These are phyloP conservation scores for Fusarium avenaceum DNA, from an alignment of 2,329 filamentous ascomycete genomes.

Conservation along the genomic window DNA sequence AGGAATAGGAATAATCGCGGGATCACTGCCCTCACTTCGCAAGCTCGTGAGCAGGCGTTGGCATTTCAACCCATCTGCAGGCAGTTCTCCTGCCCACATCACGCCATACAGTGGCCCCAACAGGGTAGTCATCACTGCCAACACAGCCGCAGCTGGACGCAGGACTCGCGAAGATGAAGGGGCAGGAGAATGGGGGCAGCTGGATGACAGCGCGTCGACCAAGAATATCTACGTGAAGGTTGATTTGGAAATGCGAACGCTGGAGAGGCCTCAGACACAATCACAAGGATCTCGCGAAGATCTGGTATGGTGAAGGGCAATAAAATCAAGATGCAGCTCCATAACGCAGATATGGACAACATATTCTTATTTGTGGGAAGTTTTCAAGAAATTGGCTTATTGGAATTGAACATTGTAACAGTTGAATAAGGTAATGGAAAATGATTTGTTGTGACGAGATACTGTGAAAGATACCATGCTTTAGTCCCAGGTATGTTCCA, in stretches of 20 bases:
- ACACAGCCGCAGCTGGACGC: not conserved
- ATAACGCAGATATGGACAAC: not conserved
- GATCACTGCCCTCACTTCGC: conserved; percentile 27
- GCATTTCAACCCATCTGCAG: conserved; percentile 7
- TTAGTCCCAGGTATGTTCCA: no score
- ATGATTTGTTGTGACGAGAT: no score
- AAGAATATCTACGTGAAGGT: conserved; percentile 23
- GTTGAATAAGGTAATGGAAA: no score
- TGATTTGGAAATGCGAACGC: conserved; percentile 14
- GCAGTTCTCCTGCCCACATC: conserved; percentile 1
- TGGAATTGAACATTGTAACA: no score
- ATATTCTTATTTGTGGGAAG: not conserved
- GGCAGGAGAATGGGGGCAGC: conserved; percentile 9
- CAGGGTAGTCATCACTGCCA: conserved; percentile 4
- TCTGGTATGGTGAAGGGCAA: not conserved
- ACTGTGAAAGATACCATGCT: no score
- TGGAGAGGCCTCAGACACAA: conserved; percentile 6
- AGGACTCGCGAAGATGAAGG: not conserved
- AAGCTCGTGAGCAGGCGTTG: conserved; percentile 21
- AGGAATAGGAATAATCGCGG: conserved; percentile 34
- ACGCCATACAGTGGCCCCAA: conserved; percentile 10
- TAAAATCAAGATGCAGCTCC: not conserved
- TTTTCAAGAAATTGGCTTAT: not conserved
- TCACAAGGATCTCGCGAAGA: conserved; percentile 7
- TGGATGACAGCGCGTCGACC: conserved; percentile 1